Base-by-base conservation (phyloP, 2,329 filamentous ascomycete species). In the Chrysoporthe puriensis region DNA sequence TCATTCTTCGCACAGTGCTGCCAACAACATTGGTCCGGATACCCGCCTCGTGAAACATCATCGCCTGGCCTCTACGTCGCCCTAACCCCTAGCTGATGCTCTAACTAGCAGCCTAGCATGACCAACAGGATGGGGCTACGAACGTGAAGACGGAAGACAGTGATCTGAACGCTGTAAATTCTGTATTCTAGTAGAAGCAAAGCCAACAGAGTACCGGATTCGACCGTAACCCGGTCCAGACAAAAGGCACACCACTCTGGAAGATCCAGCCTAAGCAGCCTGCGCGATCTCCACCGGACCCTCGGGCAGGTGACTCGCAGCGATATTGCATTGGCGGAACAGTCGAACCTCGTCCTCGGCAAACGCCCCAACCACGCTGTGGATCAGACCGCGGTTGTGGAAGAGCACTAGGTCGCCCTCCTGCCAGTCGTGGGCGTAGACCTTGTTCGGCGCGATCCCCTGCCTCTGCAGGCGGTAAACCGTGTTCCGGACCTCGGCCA, bases 291-390 rank as follows among this genome's bases (percentile, higher is more conserved):
- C 72, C 36, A 70, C 72, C 9, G 86, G 85, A 0, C 86, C 87
- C 63, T 84, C 74, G 8, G 88, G 87, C 48, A 85, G 76, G 70
- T 84, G 78, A 68, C 85, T 90, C 3, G 85, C 88, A n/a, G 91
- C 91, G 77, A 94, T 82, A 76, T 94, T 94, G 78, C 91, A 94
- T 81, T 94, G 91, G 70, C 91, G 81, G 75, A 94, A 94, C 69
- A 94, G 76, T 57, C 91, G 80, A 43, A 93, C 87, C 80, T 94
- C 91, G n/a, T 91, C 86, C 61, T 89, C 85, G 8, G 84, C 84
- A 77, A 94, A 94, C 1, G 89, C 89, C 1, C 91, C 91, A 0
- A 92, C 91, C 1, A 94, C 91, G 3, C 86, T 90, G 77, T 95
- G 91, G 66, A 94, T 76, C 18, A 93, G 83, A 1, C 91, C 91